Conservation (phyloP, 305 asterid species). For the Fraxinus xanthoxyloides region DNA sequence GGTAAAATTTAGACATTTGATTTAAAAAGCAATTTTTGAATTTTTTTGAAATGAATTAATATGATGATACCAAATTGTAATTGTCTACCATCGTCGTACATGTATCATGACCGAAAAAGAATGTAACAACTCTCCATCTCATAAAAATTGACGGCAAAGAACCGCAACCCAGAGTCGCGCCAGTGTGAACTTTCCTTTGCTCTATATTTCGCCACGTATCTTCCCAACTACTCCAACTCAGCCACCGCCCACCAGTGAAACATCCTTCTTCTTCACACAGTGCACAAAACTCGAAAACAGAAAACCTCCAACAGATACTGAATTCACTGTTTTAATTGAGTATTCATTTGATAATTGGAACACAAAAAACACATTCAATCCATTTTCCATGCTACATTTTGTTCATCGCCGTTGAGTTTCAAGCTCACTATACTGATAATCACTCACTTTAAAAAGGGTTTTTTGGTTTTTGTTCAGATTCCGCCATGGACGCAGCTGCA, state of each 20-base stretch:
- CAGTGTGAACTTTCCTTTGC: constrained; percentile 34
- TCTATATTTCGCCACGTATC: constrained; percentile 53
- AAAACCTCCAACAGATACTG: background rate
- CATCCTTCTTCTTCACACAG: background rate
- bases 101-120: too few species aligned
- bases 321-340: constrained; percentile 12
- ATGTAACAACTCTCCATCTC: background rate
- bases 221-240: background rate
- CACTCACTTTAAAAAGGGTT: background rate
- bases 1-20: too few species aligned
- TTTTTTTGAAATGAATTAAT: too few species aligned
- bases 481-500: constrained; percentile 79
- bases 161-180: constrained; percentile 27
- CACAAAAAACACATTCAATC: background rate
- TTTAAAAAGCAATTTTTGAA: too few species aligned
- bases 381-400: background rate
- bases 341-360: background rate
- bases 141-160: constrained; percentile 34
- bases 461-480: constrained; percentile 11
- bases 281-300: background rate
- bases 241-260: constrained; percentile 7
- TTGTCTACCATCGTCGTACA: too few species aligned
- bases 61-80: too few species aligned
- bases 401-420: background rate
- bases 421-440: background rate